Evolutionary conservation across 2,329 filamentous ascomycete genomes (phyloP), one percentile per base, ranked within the genome.

Genomic region (Fusarium sp.): DNA sequence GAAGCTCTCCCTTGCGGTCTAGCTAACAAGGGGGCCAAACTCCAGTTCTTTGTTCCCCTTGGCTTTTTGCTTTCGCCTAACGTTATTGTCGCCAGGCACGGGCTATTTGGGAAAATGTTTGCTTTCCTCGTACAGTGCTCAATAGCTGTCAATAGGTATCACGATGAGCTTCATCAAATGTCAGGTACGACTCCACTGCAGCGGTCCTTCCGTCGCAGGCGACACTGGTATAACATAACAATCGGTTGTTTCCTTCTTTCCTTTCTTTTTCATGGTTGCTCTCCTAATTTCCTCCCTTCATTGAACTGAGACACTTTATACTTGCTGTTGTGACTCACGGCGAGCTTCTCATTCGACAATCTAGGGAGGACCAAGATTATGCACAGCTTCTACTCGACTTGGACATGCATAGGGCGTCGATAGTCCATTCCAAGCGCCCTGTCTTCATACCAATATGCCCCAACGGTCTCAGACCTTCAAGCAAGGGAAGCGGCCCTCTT

Each of bases 391-490:
- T 12, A 24, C 30, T 30, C 20, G 24, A 40, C 25, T 51, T 46
- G 38, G 57, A 30, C 11, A 32, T 62, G 46, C 20, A 14, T 22
- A 40, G 27, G 32, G 24, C 27, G 18, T 55, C 22, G 34, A 34
- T 12, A 54, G 18, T 32, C 29, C 59, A 63, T 63, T 55, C 60
- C 32, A 42, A 15, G 24, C 12, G 12, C 18, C 46, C 22, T 52
- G 6, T 25, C 18, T 40, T 20, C 58, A 62, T 63, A 34, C 58
- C 46, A 55, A 32, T 18, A 63, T 63, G 60, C 12, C 50, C 24
- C 59, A 44, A 15, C 43, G 3, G 50, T 64, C 50, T 64, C 61
- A 64, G 29, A 38, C 43, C 27, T n/a, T 24, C 8, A 44, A 12
- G 61, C 59, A 64, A 58, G 59, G 61, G 43, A 22, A 15, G 4